A percentile compares a stretch with the other conserved stretches of the same genome.
phyloP scores from a whole-genome alignment of 805 yeast species.

The Myxozyma neglecta region DNA sequence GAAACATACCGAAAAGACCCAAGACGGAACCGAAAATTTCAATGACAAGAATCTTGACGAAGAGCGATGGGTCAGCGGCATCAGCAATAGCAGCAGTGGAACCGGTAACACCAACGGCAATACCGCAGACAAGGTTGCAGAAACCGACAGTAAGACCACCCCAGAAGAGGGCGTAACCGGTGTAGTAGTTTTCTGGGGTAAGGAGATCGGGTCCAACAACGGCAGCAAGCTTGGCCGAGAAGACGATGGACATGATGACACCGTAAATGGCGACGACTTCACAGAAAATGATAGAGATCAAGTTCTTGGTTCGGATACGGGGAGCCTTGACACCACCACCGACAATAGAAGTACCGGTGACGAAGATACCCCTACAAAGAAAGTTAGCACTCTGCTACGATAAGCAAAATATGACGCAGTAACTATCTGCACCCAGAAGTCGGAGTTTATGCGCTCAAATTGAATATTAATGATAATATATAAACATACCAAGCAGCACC shows the following conservation, averaged over 20 bases:
- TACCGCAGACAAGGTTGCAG: constrained; percentile 91
- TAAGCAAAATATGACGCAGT: too few relatives aligned
- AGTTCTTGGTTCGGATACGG: constrained; percentile 92
- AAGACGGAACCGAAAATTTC: constrained; percentile 96
- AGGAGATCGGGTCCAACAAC: constrained; percentile 61
- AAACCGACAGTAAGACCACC: constrained; percentile 96
- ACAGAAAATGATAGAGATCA: constrained; percentile 92
- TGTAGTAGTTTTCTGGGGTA: constrained; percentile 83
- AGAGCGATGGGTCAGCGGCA: constrained; percentile 93
- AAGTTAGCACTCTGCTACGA: background rate
- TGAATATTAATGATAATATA: background rate
- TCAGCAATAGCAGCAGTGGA: constrained; percentile 98
- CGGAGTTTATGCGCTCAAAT: too few relatives aligned
- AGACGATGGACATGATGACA: constrained; percentile 86
- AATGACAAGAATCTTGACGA: constrained; percentile 92
- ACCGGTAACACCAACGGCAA: constrained; percentile 96
- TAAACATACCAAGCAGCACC: constrained; percentile 87
- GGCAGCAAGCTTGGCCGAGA: constrained; percentile 78
- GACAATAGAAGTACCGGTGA: constrained; percentile 88
- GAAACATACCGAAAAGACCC: constrained; percentile 73
- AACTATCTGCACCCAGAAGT: too few relatives aligned
- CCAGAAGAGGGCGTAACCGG: constrained; percentile 96
- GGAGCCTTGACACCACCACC: constrained; percentile 99
- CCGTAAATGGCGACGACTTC: constrained; percentile 99
- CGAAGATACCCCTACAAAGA: constrained; percentile 68